Evolutionary conservation across 2,329 filamentous ascomycete genomes (phyloP), one percentile per base, ranked within the genome.

Genomic region (Verticillium longisporum): DNA sequence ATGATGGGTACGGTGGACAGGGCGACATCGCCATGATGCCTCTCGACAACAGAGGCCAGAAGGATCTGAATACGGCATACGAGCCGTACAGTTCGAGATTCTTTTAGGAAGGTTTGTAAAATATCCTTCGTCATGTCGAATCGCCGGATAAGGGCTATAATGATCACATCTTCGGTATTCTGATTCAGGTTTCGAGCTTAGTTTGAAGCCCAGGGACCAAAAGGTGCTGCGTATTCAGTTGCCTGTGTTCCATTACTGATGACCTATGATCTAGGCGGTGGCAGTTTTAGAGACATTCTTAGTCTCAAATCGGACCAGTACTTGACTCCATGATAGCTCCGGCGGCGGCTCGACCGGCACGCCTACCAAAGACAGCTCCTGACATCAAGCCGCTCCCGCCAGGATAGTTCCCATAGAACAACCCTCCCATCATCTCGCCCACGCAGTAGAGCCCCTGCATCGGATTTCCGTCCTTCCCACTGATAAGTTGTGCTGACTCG

Each of bases 401-500:
- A 0, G 84, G 85, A 66, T 88, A 88, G 65, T 88, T 88, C 13
- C 78, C 77, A 67, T 84, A 85, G 65, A 88, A 88, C 21, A 88
- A 67, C 0, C 85, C 85, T 1, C 87, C 87, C 1, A 90, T 67
- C 83, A 90, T 88, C 71, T 90, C 87, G 0, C 87, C 87, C 3
- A 77, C 80, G 64, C 84, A 86, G 63, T 80, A 88, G 2, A 89
- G 67, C 0, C 85, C 83, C 0, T 78, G 77, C 5, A 89, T 77
- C n/a, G 75, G 72, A 4, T 67, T 66, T 1, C 74, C 75, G 0
- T 77, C 80, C 1, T 72, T 69, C 3, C 77, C 73, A 2, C 75
- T 77, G 14, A 88, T 69, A 1, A 88, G 80, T 3, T 75, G 77
- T 0, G 83, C 78, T 0, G 82, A 86, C 31, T 82, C 70, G 0